Evolutionary conservation across 257 asterid species (phyloP).

Genomic region (Perilla frutescens): DNA sequence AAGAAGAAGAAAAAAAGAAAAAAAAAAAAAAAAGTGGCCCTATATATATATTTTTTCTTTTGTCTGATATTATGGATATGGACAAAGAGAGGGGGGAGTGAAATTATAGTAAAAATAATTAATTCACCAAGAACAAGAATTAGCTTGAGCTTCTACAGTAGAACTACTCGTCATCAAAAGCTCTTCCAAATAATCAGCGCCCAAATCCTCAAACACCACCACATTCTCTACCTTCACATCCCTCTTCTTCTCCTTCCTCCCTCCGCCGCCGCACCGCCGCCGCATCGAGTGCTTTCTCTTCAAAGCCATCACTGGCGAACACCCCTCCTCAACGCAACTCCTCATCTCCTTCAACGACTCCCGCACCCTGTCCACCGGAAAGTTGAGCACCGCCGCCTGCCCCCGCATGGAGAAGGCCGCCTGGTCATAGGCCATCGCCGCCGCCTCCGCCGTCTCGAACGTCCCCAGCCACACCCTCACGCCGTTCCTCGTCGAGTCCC

Average conservation of each 20-base stretch:
- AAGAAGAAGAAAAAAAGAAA: no score
- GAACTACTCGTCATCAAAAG: slow-evolving; percentile 56
- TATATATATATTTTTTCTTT: not conserved
- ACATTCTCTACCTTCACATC: slow-evolving; percentile 54
- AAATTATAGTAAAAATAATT: not conserved
- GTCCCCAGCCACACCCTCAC: slow-evolving; percentile 85
- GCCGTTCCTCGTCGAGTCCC: slow-evolving; percentile 87
- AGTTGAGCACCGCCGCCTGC: slow-evolving; percentile 61
- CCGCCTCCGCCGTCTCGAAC: slow-evolving; percentile 76
- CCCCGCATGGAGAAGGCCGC: slow-evolving; percentile 84
- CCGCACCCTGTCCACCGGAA: slow-evolving; percentile 69
- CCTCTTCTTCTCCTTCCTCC: slow-evolving; percentile 22
- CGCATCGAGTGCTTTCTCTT: slow-evolving; percentile 71
- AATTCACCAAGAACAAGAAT: not conserved
- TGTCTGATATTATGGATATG: not conserved
- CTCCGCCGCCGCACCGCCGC: slow-evolving; percentile 34
- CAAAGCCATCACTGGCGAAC: slow-evolving; percentile 78
- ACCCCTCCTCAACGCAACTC: slow-evolving; percentile 44
- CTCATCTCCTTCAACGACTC: slow-evolving; percentile 62
- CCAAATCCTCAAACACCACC: slow-evolving; percentile 84
- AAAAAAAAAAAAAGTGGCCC: not conserved
- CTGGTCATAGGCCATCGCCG: slow-evolving; percentile 89
- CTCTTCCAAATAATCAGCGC: slow-evolving; percentile 73
- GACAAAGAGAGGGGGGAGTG: not conserved
- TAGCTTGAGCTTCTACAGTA: not conserved